Base-by-base conservation (phyloP, 306 rosid genomes). In the Cicer pinnatifidum region DNA sequence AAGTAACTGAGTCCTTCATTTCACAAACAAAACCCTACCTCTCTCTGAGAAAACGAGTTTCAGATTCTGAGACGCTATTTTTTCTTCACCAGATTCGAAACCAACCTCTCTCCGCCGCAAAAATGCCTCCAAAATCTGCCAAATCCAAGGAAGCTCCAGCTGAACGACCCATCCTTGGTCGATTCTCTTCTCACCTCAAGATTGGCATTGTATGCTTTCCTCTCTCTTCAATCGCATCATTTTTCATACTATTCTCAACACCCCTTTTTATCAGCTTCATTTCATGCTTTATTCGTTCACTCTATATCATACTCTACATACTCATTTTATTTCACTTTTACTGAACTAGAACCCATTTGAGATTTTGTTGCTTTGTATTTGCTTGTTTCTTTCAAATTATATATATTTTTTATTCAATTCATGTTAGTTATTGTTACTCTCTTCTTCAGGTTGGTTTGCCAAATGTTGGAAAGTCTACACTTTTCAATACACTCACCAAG, bases 391-490 rank as follows among this genome's bases (percentile, higher is more conserved):
- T 60, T 38, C 16, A 13, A 6, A 9, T 0, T 13, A 9, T 51
- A 17, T 48, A 23, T 23, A 23, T 68, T 11, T 5, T 13, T 15
- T 3, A 75, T 44, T 15, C 1, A 1, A 52, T 28, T 67, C 8
- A 71, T 75, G 75, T 43, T 59, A 48, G 61, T 64, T 54, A 73
- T 76, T 17, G 38, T 67, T 80, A 64, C 41, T 69, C 33, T 9
- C 11, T 58, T 64, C 61, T 78, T 69, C 81, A 95, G 99, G 99
- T 95, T 69, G 99, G 99, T 62, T 88, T 95, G 84, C 99, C 99
- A 44, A 95, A 95, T 89, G 99, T 95, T 82, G 99, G 99, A 58
- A 95, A 95, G 59, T 95, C 99, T 75, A 95, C 99, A 0, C 97
- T 95, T 66, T 95, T 95, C 52, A 91, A 95, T 78, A 95, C 99